phyloP scores from a whole-genome alignment of 768 basidiomycete species.

The Pleurotus eryngii region DNA sequence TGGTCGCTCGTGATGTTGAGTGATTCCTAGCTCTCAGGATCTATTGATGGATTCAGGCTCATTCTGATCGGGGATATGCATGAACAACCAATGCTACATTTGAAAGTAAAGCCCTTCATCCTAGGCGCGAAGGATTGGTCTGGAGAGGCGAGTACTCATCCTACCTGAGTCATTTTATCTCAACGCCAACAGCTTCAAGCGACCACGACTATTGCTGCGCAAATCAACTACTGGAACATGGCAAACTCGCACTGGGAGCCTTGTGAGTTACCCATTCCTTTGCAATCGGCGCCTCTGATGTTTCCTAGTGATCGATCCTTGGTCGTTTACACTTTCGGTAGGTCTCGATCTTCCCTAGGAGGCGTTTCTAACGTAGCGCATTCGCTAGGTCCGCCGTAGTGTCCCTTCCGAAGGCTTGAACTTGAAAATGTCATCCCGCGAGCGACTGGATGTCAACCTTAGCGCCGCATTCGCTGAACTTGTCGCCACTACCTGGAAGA shows the following conservation, averaged over 20 bases:
- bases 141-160: constrained; percentile 56
- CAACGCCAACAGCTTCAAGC: constrained; percentile 64
- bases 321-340: constrained; percentile 81
- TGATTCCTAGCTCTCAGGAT: constrained; percentile 65
- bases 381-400: no score
- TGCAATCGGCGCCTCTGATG: constrained; percentile 1
- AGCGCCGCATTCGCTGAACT: constrained; percentile 90
- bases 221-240: constrained; percentile 95
- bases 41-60: constrained; percentile 88
- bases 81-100: constrained; percentile 90
- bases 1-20: not conserved
- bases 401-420: constrained; percentile 45
- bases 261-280: constrained; percentile 37
- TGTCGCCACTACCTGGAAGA: constrained; percentile 65
- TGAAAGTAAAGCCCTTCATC: constrained; percentile 82
- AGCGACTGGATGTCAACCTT: constrained; percentile 87
- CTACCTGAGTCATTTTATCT: not conserved
- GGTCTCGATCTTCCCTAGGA: constrained; percentile 7
- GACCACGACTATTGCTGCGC: constrained; percentile 73
- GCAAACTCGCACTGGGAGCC: constrained; percentile 99
- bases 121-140: constrained; percentile 92
- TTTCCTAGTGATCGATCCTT: constrained; percentile 84
- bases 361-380: no score
- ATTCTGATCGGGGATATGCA: constrained; percentile 93
- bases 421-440: constrained; percentile 66